phyloP scores from a whole-genome alignment of 108 stramenopile species.

The Mediolabrus comicus region DNA sequence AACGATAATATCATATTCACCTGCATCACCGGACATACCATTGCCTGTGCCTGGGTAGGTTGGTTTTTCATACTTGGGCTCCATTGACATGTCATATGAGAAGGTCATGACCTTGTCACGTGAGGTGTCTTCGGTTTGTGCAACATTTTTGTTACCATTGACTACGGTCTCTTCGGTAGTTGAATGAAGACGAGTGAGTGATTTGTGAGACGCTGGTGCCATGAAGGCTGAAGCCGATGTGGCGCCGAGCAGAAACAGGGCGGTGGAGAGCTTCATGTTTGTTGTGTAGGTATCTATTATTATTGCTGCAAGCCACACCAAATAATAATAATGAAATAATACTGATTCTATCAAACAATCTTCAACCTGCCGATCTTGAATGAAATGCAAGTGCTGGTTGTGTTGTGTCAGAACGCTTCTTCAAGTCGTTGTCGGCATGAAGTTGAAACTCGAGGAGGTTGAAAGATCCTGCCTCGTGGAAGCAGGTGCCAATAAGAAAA shows the following conservation, averaged over 20 bases:
- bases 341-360: too few species aligned
- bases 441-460: not conserved
- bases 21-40: constrained; percentile 76
- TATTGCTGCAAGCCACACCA: not conserved
- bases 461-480: not conserved
- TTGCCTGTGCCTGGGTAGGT: constrained; percentile 91
- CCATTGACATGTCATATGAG: constrained; percentile 86
- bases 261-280: not conserved
- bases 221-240: constrained; percentile 13
- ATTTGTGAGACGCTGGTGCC: not conserved
- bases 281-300: not conserved
- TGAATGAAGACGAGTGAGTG: constrained; percentile 7
- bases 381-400: not conserved
- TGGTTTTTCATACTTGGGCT: constrained; percentile 87
- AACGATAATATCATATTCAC: constrained; percentile 87
- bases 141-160: constrained; percentile 67
- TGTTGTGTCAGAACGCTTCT: not conserved
- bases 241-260: not conserved
- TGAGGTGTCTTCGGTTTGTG: constrained; percentile 81
- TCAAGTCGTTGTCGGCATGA: not conserved
- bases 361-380: not conserved
- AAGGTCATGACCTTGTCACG: constrained; percentile 91
- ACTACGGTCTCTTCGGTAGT: constrained; percentile 14
- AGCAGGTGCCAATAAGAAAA: not conserved
- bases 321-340: not conserved